Percentiles rank a stretch among this genome's conserved stretches.
Evolutionary conservation across 805 yeast species (phyloP).

Genomic region (Clavispora phyllophila): DNA sequence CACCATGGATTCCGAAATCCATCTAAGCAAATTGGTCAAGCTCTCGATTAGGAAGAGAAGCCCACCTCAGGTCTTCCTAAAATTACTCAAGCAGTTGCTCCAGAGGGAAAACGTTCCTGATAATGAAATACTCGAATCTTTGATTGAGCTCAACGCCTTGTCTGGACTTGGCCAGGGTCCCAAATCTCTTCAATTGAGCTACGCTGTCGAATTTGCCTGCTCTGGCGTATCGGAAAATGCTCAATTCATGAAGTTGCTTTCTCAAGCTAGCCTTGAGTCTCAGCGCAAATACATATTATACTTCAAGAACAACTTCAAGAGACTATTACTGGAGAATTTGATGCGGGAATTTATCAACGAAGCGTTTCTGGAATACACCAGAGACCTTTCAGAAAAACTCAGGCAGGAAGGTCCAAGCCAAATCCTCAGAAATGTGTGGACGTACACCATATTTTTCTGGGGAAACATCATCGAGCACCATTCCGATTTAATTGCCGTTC

Average conservation of each 20-base stretch:
- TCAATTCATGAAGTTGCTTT: constrained; percentile 22
- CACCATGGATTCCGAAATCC: constrained; percentile 5
- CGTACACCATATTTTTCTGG: constrained; percentile 10
- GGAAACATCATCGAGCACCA: constrained; percentile 9
- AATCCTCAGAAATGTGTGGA: constrained; percentile 6
- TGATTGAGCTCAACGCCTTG: constrained; percentile 17
- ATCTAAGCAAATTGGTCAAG: constrained; percentile 15
- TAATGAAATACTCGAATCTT: constrained; percentile 20
- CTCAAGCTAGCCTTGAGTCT: constrained; percentile 4
- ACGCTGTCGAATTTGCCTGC: constrained; percentile 17
- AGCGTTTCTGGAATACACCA: constrained; percentile 13
- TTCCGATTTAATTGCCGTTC: not conserved
- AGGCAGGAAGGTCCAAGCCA: not conserved
- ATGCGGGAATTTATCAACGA: constrained; percentile 9
- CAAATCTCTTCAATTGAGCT: constrained; percentile 8
- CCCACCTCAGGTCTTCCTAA: constrained; percentile 21
- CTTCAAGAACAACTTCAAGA: constrained; percentile 5
- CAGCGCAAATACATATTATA: constrained; percentile 13
- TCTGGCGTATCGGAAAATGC: constrained; percentile 14
- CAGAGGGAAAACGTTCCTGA: constrained; percentile 16
- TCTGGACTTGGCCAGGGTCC: not conserved
- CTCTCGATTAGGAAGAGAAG: constrained; percentile 17
- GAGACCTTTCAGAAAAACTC: constrained; percentile 1
- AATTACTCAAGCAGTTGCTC: constrained; percentile 26
- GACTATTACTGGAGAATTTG: constrained; percentile 1